phyloP scores from a whole-genome alignment of 1,284 basidiomycete genomes.

The Ganoderma multipileum region DNA sequence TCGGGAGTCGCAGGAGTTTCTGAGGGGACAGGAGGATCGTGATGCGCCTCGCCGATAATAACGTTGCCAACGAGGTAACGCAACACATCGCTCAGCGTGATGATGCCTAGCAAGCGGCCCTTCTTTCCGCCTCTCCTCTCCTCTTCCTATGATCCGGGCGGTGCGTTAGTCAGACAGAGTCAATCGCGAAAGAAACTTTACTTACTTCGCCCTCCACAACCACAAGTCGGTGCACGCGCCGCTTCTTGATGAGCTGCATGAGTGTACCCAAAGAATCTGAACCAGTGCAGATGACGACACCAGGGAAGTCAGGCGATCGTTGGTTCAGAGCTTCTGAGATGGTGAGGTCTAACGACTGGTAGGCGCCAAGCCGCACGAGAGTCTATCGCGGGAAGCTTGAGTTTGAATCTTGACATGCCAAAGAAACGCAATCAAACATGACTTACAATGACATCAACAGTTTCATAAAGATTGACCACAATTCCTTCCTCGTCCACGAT shows the following conservation, averaged over 20 bases:
- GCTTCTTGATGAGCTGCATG: conserved; percentile 91
- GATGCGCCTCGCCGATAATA: conserved; percentile 49
- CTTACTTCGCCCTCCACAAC: conserved; percentile 88
- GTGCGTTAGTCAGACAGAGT: conserved; percentile 21
- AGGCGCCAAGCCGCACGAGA: conserved; percentile 92
- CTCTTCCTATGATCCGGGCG: conserved; percentile 62
- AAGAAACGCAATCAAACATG: conserved; percentile 12
- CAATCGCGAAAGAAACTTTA: conserved; percentile 12
- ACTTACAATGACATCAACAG: conserved; percentile 97
- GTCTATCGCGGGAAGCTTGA: conserved; percentile 60
- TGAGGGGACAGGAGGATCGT: conserved; percentile 8
- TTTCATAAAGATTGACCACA: conserved; percentile 97
- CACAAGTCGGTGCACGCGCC: conserved; percentile 92
- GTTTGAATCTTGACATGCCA: conserved; percentile 14
- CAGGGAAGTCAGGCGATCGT: conserved; percentile 92
- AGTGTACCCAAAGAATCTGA: conserved; percentile 94
- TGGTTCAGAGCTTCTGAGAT: conserved; percentile 93
- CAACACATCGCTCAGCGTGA: conserved; percentile 91
- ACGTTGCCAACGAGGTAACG: conserved; percentile 82
- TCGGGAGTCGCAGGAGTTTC: neutral
- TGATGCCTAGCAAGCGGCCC: conserved; percentile 87
- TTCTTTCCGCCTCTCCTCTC: conserved; percentile 79
- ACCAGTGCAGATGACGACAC: conserved; percentile 95
- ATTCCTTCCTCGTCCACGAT: conserved; percentile 94
- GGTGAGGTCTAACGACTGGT: conserved; percentile 94